Conservation (phyloP, 108 stramenopile genomes). For the Nannochloropsis oceanica region DNA sequence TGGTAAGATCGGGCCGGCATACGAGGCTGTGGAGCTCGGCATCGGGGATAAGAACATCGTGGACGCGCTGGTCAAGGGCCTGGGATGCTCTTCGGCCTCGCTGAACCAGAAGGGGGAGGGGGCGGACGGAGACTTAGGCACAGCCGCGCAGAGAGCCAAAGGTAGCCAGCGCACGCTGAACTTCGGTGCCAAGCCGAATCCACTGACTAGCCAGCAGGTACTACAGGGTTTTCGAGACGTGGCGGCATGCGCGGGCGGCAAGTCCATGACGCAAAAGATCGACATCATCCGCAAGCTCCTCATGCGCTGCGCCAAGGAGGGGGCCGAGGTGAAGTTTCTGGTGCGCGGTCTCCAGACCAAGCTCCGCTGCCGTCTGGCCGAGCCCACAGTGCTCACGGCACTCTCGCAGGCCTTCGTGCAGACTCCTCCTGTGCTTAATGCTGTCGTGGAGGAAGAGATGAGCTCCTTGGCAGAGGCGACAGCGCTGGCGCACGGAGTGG, state of each 20-base stretch:
- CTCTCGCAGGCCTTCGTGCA: constrained; percentile 71
- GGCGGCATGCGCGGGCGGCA: constrained; percentile 56
- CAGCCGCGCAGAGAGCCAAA: constrained; percentile 64
- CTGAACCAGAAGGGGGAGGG: constrained; percentile 26
- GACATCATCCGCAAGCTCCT: constrained; percentile 78
- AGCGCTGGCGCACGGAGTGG: background rate
- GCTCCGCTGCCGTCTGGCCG: constrained; percentile 85
- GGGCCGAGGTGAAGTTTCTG: constrained; percentile 81
- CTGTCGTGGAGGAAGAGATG: background rate
- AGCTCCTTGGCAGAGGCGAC: too few species aligned
- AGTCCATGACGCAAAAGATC: constrained; percentile 80
- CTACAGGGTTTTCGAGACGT: constrained; percentile 32
- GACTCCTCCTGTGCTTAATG: constrained; percentile 14
- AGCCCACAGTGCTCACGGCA: constrained; percentile 76
- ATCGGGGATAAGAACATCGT: constrained; percentile 86
- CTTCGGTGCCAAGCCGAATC: constrained; percentile 51
- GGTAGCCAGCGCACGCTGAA: constrained; percentile 67
- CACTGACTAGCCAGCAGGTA: constrained; percentile 29
- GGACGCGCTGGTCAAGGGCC: constrained; percentile 58
- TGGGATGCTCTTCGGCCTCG: constrained; percentile 19
- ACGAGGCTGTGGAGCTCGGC: constrained; percentile 86
- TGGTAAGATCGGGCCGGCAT: constrained; percentile 77
- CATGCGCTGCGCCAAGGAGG: constrained; percentile 41
- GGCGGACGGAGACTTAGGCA: constrained; percentile 77
- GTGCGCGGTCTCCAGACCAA: constrained; percentile 96